phyloP scores from a whole-genome alignment of 768 basidiomycete genomes.

The Podaxis rugospora region DNA sequence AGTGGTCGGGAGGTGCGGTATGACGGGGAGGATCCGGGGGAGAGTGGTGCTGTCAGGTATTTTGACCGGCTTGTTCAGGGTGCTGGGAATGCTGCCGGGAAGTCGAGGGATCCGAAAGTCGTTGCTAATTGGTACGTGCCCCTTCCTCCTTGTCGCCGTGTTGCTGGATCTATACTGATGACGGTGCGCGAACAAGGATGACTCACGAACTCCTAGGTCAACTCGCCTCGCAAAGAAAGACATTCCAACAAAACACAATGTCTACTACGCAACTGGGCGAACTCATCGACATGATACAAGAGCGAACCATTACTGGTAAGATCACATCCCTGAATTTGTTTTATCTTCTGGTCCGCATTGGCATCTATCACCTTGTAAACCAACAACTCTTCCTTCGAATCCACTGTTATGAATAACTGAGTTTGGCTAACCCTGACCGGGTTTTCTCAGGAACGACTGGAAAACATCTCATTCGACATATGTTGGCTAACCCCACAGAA shows the following conservation, averaged over 20 bases:
- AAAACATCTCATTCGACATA: slow-evolving; percentile 68
- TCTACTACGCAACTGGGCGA: slow-evolving; percentile 64
- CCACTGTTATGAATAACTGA: background rate
- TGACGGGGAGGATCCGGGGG: slow-evolving; percentile 43
- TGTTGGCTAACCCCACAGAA: slow-evolving; percentile 45
- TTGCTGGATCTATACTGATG: background rate
- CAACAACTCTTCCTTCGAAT: background rate
- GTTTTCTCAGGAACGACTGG: slow-evolving; percentile 63
- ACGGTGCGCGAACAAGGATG: slow-evolving; percentile 50
- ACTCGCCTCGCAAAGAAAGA: slow-evolving; percentile 51
- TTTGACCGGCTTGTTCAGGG: slow-evolving; percentile 68
- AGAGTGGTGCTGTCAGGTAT: slow-evolving; percentile 52
- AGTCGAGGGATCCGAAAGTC: slow-evolving; percentile 54
- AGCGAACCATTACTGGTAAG: slow-evolving; percentile 64
- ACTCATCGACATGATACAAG: slow-evolving; percentile 71
- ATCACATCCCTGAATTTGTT: background rate
- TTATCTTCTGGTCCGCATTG: background rate
- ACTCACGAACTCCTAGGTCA: slow-evolving; percentile 84
- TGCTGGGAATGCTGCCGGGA: slow-evolving; percentile 3
- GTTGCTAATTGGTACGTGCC: slow-evolving; percentile 78
- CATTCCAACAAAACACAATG: slow-evolving; percentile 56
- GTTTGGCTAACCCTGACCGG: background rate
- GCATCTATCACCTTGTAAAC: background rate
- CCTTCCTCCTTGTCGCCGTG: background rate
- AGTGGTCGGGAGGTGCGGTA: slow-evolving; percentile 55